phyloP scores from a whole-genome alignment of 208 protist genomes.

The Trypanosoma rangeli region DNA sequence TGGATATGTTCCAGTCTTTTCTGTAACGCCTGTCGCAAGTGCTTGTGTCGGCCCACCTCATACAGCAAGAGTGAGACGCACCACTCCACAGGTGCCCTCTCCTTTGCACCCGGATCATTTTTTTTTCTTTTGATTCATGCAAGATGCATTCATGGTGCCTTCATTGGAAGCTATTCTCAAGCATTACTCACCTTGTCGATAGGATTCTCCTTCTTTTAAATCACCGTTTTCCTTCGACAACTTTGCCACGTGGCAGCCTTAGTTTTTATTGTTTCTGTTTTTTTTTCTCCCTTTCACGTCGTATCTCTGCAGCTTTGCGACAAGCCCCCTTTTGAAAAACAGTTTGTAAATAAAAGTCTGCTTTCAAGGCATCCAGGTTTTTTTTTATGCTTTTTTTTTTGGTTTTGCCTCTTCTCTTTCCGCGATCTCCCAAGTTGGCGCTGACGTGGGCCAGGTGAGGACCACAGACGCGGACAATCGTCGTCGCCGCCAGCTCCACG shows the following conservation, averaged over 20 bases:
- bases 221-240: not conserved
- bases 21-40: not conserved
- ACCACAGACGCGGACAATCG: no score
- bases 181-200: not conserved
- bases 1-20: not conserved
- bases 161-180: not conserved
- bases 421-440: no score
- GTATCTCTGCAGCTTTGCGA: no score
- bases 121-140: no score
- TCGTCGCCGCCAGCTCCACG: no score
- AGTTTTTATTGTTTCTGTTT: not conserved
- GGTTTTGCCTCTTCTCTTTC: not conserved
- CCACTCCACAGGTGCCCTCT: not conserved
- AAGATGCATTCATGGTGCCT: no score
- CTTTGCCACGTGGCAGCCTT: no score
- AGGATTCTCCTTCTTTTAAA: not conserved
- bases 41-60: not conserved
- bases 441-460: no score
- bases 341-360: no score
- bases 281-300: not conserved
- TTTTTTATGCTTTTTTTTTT: not conserved
- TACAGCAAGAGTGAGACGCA: not conserved
- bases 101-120: not conserved
- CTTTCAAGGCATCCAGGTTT: no score
- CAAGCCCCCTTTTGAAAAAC: no score